These are phyloP conservation scores for Neospora caninum DNA, from an alignment of 169 alveolate species.

Conservation along the genomic window DNA sequence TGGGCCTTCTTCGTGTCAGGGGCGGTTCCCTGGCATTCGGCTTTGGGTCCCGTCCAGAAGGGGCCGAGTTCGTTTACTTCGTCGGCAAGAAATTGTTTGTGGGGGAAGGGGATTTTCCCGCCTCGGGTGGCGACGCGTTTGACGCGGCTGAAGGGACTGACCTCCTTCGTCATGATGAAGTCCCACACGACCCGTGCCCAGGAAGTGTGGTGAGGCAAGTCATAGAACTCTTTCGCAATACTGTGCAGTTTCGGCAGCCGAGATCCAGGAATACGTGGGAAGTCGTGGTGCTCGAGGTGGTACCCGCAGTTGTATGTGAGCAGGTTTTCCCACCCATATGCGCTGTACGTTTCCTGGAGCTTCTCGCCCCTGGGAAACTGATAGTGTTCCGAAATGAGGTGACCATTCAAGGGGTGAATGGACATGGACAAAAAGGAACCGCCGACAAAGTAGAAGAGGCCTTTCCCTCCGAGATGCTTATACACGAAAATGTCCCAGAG, in stretches of 20 bases:
- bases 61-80: slow-evolving; percentile 8
- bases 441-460: slow-evolving; percentile 72
- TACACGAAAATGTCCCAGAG: slow-evolving; percentile 58
- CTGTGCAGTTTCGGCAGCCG: slow-evolving; percentile 72
- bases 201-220: slow-evolving; percentile 68
- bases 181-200: slow-evolving; percentile 53
- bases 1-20: neutral
- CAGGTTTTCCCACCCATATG: slow-evolving; percentile 80
- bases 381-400: slow-evolving; percentile 86
- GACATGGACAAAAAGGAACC: slow-evolving; percentile 75
- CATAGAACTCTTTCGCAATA: slow-evolving; percentile 79
- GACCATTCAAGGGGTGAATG: slow-evolving; percentile 81
- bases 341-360: slow-evolving; percentile 79
- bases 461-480: slow-evolving; percentile 62
- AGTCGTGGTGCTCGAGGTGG: slow-evolving; percentile 87
- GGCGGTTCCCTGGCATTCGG: neutral
- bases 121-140: slow-evolving; percentile 3
- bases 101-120: slow-evolving; percentile 17
- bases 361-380: slow-evolving; percentile 66
- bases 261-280: slow-evolving; percentile 78
- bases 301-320: slow-evolving; percentile 82
- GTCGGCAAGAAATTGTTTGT: neutral
- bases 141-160: slow-evolving; percentile 44
- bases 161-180: neutral
- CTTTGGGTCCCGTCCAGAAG: slow-evolving; percentile 1